phyloP scores from a whole-genome alignment of 768 basidiomycete species.

The Gloeopeniophorella convolvens region DNA sequence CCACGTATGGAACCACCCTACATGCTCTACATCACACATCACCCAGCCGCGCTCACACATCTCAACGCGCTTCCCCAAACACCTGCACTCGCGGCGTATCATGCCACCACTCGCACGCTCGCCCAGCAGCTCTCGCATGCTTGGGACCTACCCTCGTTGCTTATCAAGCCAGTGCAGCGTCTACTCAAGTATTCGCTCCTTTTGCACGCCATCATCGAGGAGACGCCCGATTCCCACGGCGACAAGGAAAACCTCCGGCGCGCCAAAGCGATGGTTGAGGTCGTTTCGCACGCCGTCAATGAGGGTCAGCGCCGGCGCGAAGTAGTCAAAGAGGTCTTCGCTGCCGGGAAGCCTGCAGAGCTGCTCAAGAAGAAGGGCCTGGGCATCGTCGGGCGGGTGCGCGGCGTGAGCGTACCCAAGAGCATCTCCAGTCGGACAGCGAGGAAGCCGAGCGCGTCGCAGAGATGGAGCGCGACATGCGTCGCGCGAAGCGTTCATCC shows the following conservation, averaged over 20 bases:
- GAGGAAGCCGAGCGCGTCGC: conserved; percentile 16
- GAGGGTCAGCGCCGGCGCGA: conserved; percentile 72
- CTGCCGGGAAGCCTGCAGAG: conserved; percentile 20
- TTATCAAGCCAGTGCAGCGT: conserved; percentile 97
- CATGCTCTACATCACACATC: conserved; percentile 75
- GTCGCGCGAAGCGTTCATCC: conserved; percentile 8
- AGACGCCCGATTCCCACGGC: conserved; percentile 60
- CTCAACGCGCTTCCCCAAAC: conserved; percentile 46
- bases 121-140: conserved; percentile 74
- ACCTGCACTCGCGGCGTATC: conserved; percentile 57
- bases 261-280: conserved; percentile 58
- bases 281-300: conserved; percentile 69
- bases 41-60: conserved; percentile 67
- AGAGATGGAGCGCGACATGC: conserved; percentile 15
- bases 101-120: conserved; percentile 56
- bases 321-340: conserved; percentile 70
- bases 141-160: conserved; percentile 88
- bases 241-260: conserved; percentile 53
- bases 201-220: conserved; percentile 66
- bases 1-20: conserved; percentile 67
- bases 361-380: conserved; percentile 31
- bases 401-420: conserved; percentile 51
- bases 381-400: conserved; percentile 48
- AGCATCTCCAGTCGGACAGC: conserved; percentile 34
- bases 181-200: conserved; percentile 92